These are phyloP conservation scores for Zymoseptoria tritici DNA, from an alignment of 2,329 filamentous ascomycete species.

Conservation along the genomic window DNA sequence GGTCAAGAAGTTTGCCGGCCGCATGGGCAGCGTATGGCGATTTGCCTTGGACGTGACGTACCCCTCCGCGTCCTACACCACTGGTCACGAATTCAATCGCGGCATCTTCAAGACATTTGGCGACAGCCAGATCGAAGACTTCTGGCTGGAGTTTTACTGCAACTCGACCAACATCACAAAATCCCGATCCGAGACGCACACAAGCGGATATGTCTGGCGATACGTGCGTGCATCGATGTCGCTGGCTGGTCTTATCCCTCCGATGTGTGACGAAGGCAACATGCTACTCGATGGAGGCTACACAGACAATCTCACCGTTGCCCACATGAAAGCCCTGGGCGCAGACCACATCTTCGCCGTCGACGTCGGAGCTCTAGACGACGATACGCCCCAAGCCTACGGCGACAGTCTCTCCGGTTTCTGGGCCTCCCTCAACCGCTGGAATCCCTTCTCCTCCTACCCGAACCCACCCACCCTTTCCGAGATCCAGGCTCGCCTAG, in stretches of 20 bases:
- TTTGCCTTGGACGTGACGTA: slow-evolving; percentile 95
- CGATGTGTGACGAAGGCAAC: slow-evolving; percentile 90
- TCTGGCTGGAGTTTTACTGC: slow-evolving; percentile 98
- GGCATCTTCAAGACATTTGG: slow-evolving; percentile 98
- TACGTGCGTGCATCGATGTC: slow-evolving; percentile 97
- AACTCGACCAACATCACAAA: slow-evolving; percentile 99
- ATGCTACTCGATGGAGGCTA: slow-evolving; percentile 97
- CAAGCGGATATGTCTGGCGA: slow-evolving; percentile 92
- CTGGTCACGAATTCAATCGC: slow-evolving; percentile 96
- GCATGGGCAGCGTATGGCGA: slow-evolving; percentile 99
- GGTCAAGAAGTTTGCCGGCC: slow-evolving; percentile 92
- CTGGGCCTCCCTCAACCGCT: slow-evolving; percentile 91
- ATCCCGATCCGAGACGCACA: slow-evolving; percentile 84
- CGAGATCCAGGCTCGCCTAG: slow-evolving; percentile 89
- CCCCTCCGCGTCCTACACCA: slow-evolving; percentile 93
- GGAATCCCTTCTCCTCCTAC: slow-evolving; percentile 86
- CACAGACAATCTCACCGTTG: slow-evolving; percentile 92
- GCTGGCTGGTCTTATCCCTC: slow-evolving; percentile 82
- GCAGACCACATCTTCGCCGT: slow-evolving; percentile 93
- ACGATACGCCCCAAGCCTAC: slow-evolving; percentile 83
- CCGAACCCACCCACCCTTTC: slow-evolving; percentile 91
- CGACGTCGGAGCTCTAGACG: slow-evolving; percentile 87
- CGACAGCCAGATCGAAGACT: slow-evolving; percentile 95
- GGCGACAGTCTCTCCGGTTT: slow-evolving; percentile 91
- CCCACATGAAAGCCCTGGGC: slow-evolving; percentile 91